phyloP scores from a whole-genome alignment of 2,329 filamentous ascomycete genomes.

The Fusarium annulatum region DNA sequence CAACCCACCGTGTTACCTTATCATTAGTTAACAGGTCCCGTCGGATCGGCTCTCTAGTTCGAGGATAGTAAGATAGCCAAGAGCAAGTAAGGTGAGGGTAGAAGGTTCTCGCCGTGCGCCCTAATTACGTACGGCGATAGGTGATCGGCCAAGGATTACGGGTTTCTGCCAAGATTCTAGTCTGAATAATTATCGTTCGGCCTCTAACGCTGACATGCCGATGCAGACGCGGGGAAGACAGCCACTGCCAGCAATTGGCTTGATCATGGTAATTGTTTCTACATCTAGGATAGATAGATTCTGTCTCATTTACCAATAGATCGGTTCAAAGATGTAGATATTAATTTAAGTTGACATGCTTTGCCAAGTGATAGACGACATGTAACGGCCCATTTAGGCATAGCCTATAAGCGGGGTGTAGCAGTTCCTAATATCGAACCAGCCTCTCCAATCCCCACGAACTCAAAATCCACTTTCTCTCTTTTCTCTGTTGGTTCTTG shows the following conservation, averaged over 20 bases:
- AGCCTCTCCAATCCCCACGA: slow-evolving; percentile 4
- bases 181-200: neutral
- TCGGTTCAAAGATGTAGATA: neutral
- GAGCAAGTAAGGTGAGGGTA: neutral
- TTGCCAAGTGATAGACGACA: slow-evolving; percentile 2
- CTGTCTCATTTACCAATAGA: fast-evolving
- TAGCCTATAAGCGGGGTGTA: slow-evolving; percentile 16
- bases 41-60: neutral
- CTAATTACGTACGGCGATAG: slow-evolving; percentile 22
- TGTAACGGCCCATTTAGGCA: neutral
- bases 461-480: neutral
- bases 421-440: neutral
- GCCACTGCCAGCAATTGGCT: neutral
- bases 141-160: slow-evolving; percentile 10
- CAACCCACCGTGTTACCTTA: slow-evolving; percentile 26
- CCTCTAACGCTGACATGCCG: neutral
- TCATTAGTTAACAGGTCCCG: slow-evolving; percentile 28
- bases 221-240: neutral
- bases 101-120: neutral
- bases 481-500: neutral
- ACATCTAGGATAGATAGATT: neutral
- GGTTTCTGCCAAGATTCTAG: slow-evolving; percentile 13
- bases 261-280: fast-evolving
- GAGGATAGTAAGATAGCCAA: slow-evolving; percentile 12
- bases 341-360: neutral